phyloP scores from a whole-genome alignment of 2,329 filamentous ascomycete genomes.

The Aspergillus sp. region DNA sequence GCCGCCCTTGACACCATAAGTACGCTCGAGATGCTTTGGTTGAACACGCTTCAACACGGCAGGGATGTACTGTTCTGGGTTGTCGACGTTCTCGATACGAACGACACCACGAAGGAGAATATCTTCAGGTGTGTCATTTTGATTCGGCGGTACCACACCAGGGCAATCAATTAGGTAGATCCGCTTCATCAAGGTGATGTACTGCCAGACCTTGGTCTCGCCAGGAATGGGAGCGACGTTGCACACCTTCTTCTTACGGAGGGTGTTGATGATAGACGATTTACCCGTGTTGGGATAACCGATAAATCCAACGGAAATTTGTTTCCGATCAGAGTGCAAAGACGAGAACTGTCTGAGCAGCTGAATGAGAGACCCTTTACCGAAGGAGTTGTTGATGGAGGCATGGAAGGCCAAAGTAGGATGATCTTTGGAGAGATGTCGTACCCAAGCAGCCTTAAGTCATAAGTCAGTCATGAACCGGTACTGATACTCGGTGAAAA shows the following conservation, averaged over 20 bases:
- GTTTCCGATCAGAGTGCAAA: constrained; percentile 85
- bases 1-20: constrained; percentile 79
- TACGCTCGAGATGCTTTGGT: constrained; percentile 82
- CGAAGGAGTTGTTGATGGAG: constrained; percentile 92
- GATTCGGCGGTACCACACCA: constrained; percentile 88
- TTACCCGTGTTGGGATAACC: constrained; percentile 94
- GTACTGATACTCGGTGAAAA: constrained; percentile 15
- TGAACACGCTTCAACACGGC: constrained; percentile 79
- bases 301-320: constrained; percentile 88
- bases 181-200: constrained; percentile 90
- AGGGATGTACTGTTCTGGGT: constrained; percentile 92
- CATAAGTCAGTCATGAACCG: constrained; percentile 29
- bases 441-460: constrained; percentile 84
- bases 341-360: constrained; percentile 89
- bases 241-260: constrained; percentile 91
- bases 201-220: constrained; percentile 98
- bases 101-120: constrained; percentile 88
- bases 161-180: constrained; percentile 97
- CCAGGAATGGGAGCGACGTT: constrained; percentile 91
- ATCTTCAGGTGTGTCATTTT: constrained; percentile 78
- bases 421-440: constrained; percentile 80
- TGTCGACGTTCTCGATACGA: constrained; percentile 91
- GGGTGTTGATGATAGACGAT: constrained; percentile 93
- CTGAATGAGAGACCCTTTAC: constrained; percentile 90
- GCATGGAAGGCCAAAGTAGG: constrained; percentile 95